Evolutionary conservation across 2,329 filamentous ascomycete species (phyloP), one percentile per base, ranked within the genome.

Genomic region (Phoma sp.): DNA sequence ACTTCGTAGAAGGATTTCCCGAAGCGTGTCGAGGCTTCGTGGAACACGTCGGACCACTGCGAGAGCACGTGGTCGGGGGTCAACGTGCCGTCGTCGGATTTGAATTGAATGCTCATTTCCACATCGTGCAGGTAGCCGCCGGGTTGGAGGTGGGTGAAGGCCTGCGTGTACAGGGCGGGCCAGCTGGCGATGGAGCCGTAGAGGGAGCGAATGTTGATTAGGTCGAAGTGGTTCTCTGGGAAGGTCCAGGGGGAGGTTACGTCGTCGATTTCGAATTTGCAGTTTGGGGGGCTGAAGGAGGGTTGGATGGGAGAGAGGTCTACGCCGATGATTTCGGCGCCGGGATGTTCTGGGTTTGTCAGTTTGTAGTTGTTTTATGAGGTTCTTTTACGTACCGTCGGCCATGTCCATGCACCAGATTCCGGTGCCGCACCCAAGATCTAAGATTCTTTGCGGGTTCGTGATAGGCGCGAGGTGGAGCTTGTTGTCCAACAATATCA

Each of bases 291-390:
- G 0, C 77, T 69, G 68, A 77, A 77, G 35, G 59, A 57, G 2
- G 79, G 80, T 57, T 82, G 80, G 37, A 80, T 81, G 24, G 80
- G 78, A 2, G 74, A 77, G 39, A 81, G 72, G 62, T 81, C 80
- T 19, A 75, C 74, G 27, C 80, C 81, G 6, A 74, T 74, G 35
- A 84, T 75, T 24, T 70, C 64, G 13, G 79, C 76, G 45, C 49
- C 39, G 22, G 62, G 63, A 45, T 66, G 63, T 17, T 69, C 55
- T 56, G 69, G 58, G 21, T 13, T 9, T 37, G 38, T 51, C 9
- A 39, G 35, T 33, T 1, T 19, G 0, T 35, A 5, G 4, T n/a
- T 21, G 8, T 22, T 37, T 31, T n/a, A 19, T 19, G 19, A 8
- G 21, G 55, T 52, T 52, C 24, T 35, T 4, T 4, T 35, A 15